Conservation (phyloP, 208 protist species). For the Leishmania aethiopica region DNA sequence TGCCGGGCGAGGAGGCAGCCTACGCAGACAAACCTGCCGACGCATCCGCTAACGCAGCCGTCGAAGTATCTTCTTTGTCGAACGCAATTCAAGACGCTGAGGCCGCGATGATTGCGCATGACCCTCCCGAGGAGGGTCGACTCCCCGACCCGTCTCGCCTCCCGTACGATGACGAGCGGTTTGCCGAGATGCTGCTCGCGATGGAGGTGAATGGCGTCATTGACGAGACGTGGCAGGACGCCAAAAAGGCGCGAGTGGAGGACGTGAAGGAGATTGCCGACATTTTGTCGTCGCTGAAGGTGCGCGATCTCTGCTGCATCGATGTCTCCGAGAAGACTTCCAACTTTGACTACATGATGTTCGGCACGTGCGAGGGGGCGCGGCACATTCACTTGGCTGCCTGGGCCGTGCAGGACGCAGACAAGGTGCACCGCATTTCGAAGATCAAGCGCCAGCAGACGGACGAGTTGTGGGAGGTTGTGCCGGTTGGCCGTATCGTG, state of each 20-base stretch:
- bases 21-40: constrained; percentile 15
- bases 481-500: constrained; percentile 86
- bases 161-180: constrained; percentile 87
- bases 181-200: constrained; percentile 84
- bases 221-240: constrained; percentile 89
- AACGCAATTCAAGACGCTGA: neutral
- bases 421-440: constrained; percentile 65
- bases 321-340: constrained; percentile 82
- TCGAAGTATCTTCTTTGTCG: neutral
- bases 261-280: constrained; percentile 78
- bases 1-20: constrained; percentile 26
- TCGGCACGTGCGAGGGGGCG: constrained; percentile 85
- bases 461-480: constrained; percentile 88
- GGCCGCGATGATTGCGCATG: no score
- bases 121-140: neutral
- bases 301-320: constrained; percentile 87
- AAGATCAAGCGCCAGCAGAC: constrained; percentile 79
- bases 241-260: constrained; percentile 65
- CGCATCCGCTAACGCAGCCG: neutral
- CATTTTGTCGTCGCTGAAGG: constrained; percentile 72
- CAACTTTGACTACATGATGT: constrained; percentile 92
- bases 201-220: constrained; percentile 91
- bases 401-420: constrained; percentile 89
- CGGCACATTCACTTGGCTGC: constrained; percentile 90
- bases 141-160: constrained; percentile 34